Evolutionary conservation across 2,329 filamentous ascomycete species (phyloP).

Genomic region (Truncatella angustata): DNA sequence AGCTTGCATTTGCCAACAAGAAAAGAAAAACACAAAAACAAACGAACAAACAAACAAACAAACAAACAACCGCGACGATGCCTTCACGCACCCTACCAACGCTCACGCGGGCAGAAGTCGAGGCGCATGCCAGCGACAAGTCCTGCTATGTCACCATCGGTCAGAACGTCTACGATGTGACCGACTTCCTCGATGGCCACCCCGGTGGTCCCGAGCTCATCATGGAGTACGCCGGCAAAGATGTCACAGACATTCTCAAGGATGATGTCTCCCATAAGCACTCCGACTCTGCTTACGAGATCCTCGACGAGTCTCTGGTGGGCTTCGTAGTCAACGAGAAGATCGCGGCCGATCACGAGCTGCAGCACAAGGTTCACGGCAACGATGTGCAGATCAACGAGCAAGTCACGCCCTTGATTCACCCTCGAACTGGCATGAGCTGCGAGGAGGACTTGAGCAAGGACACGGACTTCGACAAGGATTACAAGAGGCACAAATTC

Average conservation of each 20-base stretch:
- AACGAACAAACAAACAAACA: neutral
- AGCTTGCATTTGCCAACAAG: no score
- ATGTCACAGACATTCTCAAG: constrained; percentile 77
- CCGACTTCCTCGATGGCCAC: constrained; percentile 84
- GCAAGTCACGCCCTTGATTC: constrained; percentile 31
- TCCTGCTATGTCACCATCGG: constrained; percentile 94
- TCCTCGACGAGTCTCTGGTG: constrained; percentile 82
- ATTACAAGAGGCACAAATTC: constrained; percentile 92
- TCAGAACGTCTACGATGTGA: constrained; percentile 90
- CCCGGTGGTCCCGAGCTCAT: constrained; percentile 88
- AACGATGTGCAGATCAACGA: constrained; percentile 33
- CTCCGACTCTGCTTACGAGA: constrained; percentile 91
- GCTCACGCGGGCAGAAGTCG: constrained; percentile 77
- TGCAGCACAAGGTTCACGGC: constrained; percentile 29
- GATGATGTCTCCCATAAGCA: constrained; percentile 82
- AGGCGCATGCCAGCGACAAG: constrained; percentile 72
- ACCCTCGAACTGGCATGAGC: constrained; percentile 81
- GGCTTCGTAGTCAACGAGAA: constrained; percentile 72
- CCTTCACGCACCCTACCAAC: constrained; percentile 79
- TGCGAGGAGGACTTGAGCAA: constrained; percentile 80
- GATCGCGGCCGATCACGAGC: constrained; percentile 36
- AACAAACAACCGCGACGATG: constrained; percentile 52
- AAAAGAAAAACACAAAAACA: no score
- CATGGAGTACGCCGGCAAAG: constrained; percentile 85
- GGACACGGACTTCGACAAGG: constrained; percentile 73